These are phyloP conservation scores for Penicillium sclerotiorum DNA, from an alignment of 2,329 filamentous ascomycete species.

Conservation along the genomic window DNA sequence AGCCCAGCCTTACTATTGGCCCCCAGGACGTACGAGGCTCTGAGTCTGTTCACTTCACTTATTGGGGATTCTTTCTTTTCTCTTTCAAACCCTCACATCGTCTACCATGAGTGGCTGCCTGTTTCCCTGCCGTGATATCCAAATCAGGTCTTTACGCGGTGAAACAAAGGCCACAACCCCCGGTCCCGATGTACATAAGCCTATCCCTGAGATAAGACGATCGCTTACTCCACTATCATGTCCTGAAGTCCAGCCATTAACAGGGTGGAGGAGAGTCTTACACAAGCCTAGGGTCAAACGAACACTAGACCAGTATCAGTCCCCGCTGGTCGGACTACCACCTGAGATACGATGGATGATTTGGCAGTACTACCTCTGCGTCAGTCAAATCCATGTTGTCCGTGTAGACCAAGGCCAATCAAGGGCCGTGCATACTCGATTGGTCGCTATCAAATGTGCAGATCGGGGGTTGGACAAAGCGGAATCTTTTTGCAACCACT, in stretches of 20 bases:
- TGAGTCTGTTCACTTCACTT: too few relatives aligned
- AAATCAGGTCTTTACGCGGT: neutral
- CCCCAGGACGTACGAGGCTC: too few relatives aligned
- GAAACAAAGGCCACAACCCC: neutral
- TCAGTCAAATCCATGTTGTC: neutral
- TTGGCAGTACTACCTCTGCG: neutral
- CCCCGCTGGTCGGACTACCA: neutral
- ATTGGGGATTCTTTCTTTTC: neutral
- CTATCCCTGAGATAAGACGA: neutral
- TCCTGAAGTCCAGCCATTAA: neutral
- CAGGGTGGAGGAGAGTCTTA: neutral
- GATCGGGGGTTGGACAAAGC: neutral
- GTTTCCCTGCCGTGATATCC: neutral
- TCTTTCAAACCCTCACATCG: neutral
- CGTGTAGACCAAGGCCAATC: neutral
- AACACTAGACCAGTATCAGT: neutral
- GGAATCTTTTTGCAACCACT: neutral
- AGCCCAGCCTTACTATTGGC: neutral
- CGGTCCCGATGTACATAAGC: neutral
- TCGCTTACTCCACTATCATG: neutral
- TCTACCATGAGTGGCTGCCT: neutral
- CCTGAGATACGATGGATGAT: neutral
- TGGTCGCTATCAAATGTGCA: neutral
- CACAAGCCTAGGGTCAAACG: neutral
- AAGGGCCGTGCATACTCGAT: neutral